phyloP scores from a whole-genome alignment of 352 stramenopile species.

The Pythium pyrilobum region DNA sequence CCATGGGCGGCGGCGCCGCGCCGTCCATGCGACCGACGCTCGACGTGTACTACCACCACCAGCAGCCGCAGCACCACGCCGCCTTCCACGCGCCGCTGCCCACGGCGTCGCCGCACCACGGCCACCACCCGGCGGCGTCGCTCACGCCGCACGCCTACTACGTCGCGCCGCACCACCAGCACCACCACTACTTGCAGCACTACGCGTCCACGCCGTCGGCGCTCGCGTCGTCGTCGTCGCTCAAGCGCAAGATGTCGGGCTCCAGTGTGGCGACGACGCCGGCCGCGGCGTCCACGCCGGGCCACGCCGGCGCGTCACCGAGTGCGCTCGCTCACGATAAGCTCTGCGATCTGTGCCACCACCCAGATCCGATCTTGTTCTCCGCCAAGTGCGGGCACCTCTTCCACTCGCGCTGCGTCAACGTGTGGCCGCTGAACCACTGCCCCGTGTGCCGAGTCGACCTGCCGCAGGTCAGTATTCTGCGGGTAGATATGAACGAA shows the following conservation, averaged over 20 bases:
- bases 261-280: conserved; percentile 12
- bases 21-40: conserved; percentile 20
- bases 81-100: not conserved
- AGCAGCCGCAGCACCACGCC: conserved; percentile 12
- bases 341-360: conserved; percentile 73
- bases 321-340: conserved; percentile 24
- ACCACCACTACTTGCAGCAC: conserved; percentile 25
- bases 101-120: conserved; percentile 15
- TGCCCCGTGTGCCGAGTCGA: conserved; percentile 61
- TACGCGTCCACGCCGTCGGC: conserved; percentile 22
- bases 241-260: conserved; percentile 37
- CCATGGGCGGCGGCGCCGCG: not conserved
- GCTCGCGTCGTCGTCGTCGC: conserved; percentile 24
- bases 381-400: conserved; percentile 63
- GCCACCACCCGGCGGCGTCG: conserved; percentile 6
- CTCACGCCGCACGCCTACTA: conserved; percentile 22
- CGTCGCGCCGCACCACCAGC: conserved; percentile 10
- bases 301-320: conserved; percentile 6
- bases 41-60: conserved; percentile 25
- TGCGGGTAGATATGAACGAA: conserved; percentile 69
- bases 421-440: conserved; percentile 62
- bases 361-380: conserved; percentile 74
- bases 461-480: conserved; percentile 55
- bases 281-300: not conserved
- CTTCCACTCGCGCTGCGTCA: conserved; percentile 84